A percentile compares a stretch with the other conserved stretches of the same genome.
Evolutionary conservation across 2,329 filamentous ascomycete genomes (phyloP).

Genomic region (Nemania diffusa): DNA sequence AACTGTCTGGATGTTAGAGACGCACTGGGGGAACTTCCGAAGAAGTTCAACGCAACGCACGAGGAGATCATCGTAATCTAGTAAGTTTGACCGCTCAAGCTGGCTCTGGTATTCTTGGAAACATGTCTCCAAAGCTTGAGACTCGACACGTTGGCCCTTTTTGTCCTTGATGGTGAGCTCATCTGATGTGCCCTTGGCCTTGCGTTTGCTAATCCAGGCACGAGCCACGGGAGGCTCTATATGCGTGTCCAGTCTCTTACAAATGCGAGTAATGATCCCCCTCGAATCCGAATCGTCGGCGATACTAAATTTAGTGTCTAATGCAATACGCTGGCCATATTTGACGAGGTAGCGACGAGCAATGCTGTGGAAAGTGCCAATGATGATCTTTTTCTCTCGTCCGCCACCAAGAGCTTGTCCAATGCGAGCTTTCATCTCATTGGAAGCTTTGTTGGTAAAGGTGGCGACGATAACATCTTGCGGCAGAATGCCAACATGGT

Average conservation of each 20-base stretch:
- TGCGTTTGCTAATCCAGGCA: slow-evolving; percentile 78
- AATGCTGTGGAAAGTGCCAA: slow-evolving; percentile 96
- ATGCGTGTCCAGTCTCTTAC: slow-evolving; percentile 75
- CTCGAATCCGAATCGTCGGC: slow-evolving; percentile 85
- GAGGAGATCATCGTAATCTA: slow-evolving; percentile 95
- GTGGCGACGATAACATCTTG: slow-evolving; percentile 94
- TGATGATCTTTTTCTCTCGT: slow-evolving; percentile 77
- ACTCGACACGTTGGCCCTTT: slow-evolving; percentile 54
- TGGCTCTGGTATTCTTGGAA: slow-evolving; percentile 83
- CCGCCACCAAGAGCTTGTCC: slow-evolving; percentile 81
- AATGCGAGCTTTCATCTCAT: slow-evolving; percentile 92
- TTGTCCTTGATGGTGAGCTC: slow-evolving; percentile 56
- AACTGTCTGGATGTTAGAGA: slow-evolving; percentile 88
- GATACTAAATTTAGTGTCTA: slow-evolving; percentile 87
- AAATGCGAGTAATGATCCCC: slow-evolving; percentile 82
- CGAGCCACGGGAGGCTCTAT: slow-evolving; percentile 78
- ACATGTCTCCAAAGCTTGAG: slow-evolving; percentile 71
- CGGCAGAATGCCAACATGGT: slow-evolving; percentile 76
- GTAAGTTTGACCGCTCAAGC: slow-evolving; percentile 78
- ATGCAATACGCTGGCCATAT: slow-evolving; percentile 86
- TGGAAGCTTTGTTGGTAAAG: slow-evolving; percentile 94
- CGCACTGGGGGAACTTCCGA: slow-evolving; percentile 77
- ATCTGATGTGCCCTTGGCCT: slow-evolving; percentile 63
- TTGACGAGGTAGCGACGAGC: slow-evolving; percentile 82
- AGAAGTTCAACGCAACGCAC: slow-evolving; percentile 85